These are phyloP conservation scores for Coelastrella sp. DNA, from an alignment of 139 green algal species.

Conservation along the genomic window DNA sequence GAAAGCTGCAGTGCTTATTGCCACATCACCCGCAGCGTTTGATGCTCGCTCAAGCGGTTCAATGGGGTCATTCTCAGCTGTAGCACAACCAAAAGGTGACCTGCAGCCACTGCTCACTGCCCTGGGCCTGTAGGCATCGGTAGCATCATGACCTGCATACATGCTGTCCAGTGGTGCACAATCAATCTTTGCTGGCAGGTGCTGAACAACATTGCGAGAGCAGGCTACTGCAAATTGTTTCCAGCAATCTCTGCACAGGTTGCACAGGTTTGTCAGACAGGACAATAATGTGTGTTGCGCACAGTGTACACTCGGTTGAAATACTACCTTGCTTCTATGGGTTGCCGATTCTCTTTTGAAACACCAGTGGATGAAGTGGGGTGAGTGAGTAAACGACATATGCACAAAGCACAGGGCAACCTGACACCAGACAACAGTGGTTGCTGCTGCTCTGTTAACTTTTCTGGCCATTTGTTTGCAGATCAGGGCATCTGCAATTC, in stretches of 20 bases:
- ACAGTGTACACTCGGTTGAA: background rate
- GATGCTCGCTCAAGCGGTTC: conserved; percentile 5
- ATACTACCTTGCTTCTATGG: background rate
- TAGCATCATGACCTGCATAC: background rate
- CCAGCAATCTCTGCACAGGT: too few species aligned
- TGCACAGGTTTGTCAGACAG: too few species aligned
- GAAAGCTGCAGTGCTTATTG: background rate
- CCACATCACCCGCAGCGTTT: background rate
- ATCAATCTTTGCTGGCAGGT: background rate
- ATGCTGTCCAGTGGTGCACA: background rate
- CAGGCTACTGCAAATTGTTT: too few species aligned
- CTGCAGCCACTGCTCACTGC: background rate
- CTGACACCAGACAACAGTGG: background rate
- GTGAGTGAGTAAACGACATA: background rate
- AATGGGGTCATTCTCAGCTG: conserved; percentile 22
- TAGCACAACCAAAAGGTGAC: conserved; percentile 25
- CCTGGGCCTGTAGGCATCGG: background rate
- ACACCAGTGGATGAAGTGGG: background rate
- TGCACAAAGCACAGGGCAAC: background rate
- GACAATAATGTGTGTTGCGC: too few species aligned
- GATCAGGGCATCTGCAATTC: conserved; percentile 17
- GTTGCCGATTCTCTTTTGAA: background rate
- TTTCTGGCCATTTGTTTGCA: background rate
- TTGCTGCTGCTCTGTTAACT: background rate
- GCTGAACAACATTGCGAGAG: background rate